Base-by-base conservation (phyloP, 2,329 filamentous ascomycete genomes). In the Botryotinia calthae region DNA sequence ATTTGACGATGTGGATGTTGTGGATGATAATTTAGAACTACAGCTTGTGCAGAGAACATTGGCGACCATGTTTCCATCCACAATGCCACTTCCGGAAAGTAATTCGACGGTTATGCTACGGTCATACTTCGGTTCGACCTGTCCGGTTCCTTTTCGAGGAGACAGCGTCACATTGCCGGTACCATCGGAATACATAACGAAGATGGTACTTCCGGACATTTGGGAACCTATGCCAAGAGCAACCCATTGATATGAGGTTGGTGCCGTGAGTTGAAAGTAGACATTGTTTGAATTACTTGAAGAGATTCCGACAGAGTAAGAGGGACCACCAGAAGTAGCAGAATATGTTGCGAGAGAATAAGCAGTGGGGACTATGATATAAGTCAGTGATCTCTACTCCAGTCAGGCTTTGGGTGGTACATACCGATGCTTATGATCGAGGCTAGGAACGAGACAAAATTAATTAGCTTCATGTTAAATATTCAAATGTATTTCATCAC, bases 181-280 rank as follows among this genome's bases (percentile, higher is more conserved):
- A 37, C 84, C 82, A 56, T 85, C 84, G 6, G 86, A 83, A 78
- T 90, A 90, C 46, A 89, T 84, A 42, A 90, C 81, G 78, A 90
- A 89, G 71, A 90, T 89, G 77, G 87, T 87, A 8, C 87, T 80
- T 46, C 85, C 86, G 12, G 81, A 75, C 88, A 90, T 90, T 56
- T 80, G 76, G 1, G 75, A 81, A 42, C 88, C 88, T 77, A 89
- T 87, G 4, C 87, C 88, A 3, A 90, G 79, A 4, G 83, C 86
- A n/a, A 88, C 83, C 86, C 86, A 90, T 82, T 85, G 79, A 76
- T 87, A 85, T 7, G 79, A 82, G 31, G 83, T 84, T 0, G 88
- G 87, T 3, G 86, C 87, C 51, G 83, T 83, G 70, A 90, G 82
- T 73, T 88, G 87, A 78, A 90, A 85, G 79, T 85, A 90, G 73